A percentile compares a stretch with the other conserved stretches of the same genome.
Evolutionary conservation across 2,329 filamentous ascomycete species (phyloP).

Genomic region (Torrubiella hemipterigena): DNA sequence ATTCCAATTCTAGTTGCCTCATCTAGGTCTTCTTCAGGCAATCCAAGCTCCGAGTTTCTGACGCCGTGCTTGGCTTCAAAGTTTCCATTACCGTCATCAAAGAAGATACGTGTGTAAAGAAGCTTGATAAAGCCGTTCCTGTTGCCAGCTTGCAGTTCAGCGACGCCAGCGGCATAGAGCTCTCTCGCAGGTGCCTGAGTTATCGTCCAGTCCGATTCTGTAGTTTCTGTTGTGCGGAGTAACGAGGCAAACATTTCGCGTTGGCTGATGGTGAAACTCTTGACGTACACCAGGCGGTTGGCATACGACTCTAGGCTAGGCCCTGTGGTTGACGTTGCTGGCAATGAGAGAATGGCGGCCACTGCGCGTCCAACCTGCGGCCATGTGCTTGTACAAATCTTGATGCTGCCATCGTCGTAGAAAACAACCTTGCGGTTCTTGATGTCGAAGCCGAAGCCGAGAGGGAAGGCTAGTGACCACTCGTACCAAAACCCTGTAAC

Average conservation of each 20-base stretch:
- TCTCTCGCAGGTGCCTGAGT: not conserved
- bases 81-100: not conserved
- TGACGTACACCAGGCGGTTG: constrained; percentile 37
- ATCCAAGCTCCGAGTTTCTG: not conserved
- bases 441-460: constrained; percentile 32
- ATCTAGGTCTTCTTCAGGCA: not conserved
- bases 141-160: not conserved
- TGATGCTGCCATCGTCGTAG: constrained; percentile 38
- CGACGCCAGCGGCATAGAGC: not conserved
- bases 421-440: constrained; percentile 22
- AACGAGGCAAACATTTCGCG: constrained; percentile 51
- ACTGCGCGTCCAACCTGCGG: constrained; percentile 28
- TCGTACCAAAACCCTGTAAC: constrained; percentile 40
- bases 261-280: constrained; percentile 47
- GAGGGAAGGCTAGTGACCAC: constrained; percentile 26
- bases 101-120: not conserved
- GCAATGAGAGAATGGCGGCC: constrained; percentile 13
- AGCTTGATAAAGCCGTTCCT: not conserved
- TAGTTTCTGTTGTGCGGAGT: constrained; percentile 44
- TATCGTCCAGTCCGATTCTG: constrained; percentile 44
- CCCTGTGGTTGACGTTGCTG: constrained; percentile 12
- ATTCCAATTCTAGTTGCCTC: not conserved
- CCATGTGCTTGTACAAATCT: constrained; percentile 41
- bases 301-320: not conserved
- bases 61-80: not conserved